phyloP scores from a whole-genome alignment of 768 basidiomycete species.

The Hygrophorus russula region DNA sequence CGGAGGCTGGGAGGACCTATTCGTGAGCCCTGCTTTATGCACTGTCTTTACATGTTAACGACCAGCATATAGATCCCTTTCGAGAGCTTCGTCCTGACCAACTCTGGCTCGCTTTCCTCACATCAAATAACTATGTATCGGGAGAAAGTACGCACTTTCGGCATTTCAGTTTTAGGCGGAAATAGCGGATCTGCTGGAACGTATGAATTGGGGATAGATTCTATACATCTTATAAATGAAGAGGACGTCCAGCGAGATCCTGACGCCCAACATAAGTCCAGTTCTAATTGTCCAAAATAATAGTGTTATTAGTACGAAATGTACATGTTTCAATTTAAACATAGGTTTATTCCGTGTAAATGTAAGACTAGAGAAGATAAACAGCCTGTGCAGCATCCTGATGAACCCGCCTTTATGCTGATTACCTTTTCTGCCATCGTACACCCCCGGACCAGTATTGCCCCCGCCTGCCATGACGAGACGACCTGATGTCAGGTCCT shows the following conservation, averaged over 20 bases:
- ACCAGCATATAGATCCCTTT: constrained; percentile 60
- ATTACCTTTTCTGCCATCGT: constrained; percentile 28
- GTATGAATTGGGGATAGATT: constrained; percentile 78
- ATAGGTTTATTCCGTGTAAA: background rate
- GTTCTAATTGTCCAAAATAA: no score
- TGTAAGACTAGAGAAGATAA: constrained; percentile 14
- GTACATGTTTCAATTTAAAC: no score
- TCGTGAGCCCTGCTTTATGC: constrained; percentile 35
- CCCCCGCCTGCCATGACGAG: constrained; percentile 41
- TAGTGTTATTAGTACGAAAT: no score
- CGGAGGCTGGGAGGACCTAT: constrained; percentile 72
- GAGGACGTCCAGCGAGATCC: constrained; percentile 32
- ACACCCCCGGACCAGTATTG: constrained; percentile 34
- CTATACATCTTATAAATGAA: constrained; percentile 72
- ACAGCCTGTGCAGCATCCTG: constrained; percentile 60
- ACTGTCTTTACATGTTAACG: constrained; percentile 8
- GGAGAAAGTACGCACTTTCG: constrained; percentile 68
- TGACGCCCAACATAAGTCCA: no score
- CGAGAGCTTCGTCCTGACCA: constrained; percentile 61
- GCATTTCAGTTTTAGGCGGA: constrained; percentile 81
- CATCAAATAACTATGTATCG: constrained; percentile 68
- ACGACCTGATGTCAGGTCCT: constrained; percentile 76
- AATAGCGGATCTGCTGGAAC: constrained; percentile 63
- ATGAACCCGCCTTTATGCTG: constrained; percentile 40
- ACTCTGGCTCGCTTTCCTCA: constrained; percentile 57